Evolutionary conservation across 345 rosid species (phyloP).

Genomic region (Punica granatum): DNA sequence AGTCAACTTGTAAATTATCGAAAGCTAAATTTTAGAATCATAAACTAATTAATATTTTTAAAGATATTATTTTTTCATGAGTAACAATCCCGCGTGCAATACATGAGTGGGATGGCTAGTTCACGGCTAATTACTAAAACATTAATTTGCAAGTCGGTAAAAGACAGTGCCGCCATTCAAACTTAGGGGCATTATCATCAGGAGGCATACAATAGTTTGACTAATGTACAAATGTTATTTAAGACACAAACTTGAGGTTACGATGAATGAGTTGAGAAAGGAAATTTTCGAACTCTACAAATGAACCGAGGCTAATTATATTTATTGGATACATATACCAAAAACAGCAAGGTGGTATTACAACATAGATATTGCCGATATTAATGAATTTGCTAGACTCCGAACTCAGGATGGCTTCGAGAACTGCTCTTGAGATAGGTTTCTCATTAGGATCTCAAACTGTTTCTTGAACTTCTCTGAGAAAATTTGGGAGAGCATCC

Average conservation of each 20-base stretch:
- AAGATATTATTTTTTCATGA: too few relatives aligned
- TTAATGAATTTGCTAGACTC: neutral
- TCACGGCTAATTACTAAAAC: too few relatives aligned
- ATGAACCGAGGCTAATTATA: neutral
- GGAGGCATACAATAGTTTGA: neutral
- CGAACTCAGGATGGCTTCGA: too few relatives aligned
- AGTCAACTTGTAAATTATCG: too few relatives aligned
- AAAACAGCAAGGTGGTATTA: neutral
- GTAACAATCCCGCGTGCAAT: too few relatives aligned
- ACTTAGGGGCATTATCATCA: neutral
- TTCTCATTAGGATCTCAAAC: neutral
- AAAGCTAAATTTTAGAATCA: too few relatives aligned
- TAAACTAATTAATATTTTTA: too few relatives aligned
- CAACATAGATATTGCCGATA: neutral
- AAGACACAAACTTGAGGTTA: neutral
- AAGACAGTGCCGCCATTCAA: neutral
- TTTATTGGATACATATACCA: neutral
- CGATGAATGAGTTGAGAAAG: neutral
- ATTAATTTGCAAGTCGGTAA: too few relatives aligned
- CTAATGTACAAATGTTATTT: neutral
- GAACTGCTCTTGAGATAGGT: too few relatives aligned
- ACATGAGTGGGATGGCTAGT: too few relatives aligned
- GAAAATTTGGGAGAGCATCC: neutral
- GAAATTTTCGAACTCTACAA: neutral
- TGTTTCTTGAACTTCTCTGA: neutral